A percentile compares a stretch with the other conserved stretches of the same genome.
phyloP scores from a whole-genome alignment of 75 land plant species.

The Pseudotsuga menziesii region DNA sequence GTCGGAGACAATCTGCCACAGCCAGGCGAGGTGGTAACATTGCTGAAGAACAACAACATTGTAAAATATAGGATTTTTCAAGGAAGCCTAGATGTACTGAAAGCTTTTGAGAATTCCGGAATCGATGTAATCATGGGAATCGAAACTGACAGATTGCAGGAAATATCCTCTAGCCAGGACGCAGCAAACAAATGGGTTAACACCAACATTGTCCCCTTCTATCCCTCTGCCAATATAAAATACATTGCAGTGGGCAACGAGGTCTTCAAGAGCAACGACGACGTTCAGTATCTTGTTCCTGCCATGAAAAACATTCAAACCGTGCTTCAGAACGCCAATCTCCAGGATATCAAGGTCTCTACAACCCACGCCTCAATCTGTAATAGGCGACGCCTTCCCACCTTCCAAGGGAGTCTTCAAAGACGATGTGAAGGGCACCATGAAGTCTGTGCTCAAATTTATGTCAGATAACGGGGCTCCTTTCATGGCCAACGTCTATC shows the following conservation, averaged over 20 bases:
- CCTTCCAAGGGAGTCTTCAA: slow-evolving; percentile 16
- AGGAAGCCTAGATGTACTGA: slow-evolving; percentile 7
- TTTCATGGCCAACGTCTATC: slow-evolving; percentile 30
- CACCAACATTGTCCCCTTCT: slow-evolving; percentile 34
- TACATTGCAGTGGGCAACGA: slow-evolving; percentile 66
- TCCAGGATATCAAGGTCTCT: slow-evolving; percentile 16
- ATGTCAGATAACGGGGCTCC: slow-evolving; percentile 4
- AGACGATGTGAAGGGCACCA: neutral
- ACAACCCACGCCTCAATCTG: slow-evolving; percentile 9
- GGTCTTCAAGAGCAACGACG: slow-evolving; percentile 11
- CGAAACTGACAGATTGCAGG: neutral
- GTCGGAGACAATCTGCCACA: slow-evolving; percentile 10
- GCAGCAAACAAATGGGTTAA: slow-evolving; percentile 47
- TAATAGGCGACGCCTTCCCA: slow-evolving; percentile 4
- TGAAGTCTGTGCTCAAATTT: slow-evolving; percentile 19
- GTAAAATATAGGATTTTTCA: slow-evolving; percentile 30
- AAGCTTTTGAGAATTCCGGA: slow-evolving; percentile 3
- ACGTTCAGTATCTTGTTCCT: slow-evolving; percentile 18
- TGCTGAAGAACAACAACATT: slow-evolving; percentile 19
- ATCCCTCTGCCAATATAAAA: slow-evolving; percentile 39
- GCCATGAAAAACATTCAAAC: slow-evolving; percentile 55
- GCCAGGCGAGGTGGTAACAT: neutral
- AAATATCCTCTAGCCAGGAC: slow-evolving; percentile 31
- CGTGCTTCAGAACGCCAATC: slow-evolving; percentile 27
- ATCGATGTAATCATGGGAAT: slow-evolving; percentile 1